Percentiles rank a stretch among this genome's conserved stretches.
Conservation (phyloP, 495 filamentous ascomycete species). For the Diplogelasinospora grovesii region DNA sequence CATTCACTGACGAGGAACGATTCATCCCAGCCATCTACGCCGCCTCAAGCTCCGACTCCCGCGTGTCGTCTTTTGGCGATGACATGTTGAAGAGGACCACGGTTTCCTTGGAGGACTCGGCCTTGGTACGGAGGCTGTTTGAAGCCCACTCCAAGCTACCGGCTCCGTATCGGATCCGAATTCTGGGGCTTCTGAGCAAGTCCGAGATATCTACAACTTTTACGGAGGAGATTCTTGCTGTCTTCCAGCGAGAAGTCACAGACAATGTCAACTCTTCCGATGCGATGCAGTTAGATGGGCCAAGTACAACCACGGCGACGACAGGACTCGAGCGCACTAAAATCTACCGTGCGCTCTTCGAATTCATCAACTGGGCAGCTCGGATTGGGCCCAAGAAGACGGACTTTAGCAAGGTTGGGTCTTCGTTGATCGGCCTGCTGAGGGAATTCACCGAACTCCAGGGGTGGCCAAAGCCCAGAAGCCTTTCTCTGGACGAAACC, state of each 20-base stretch:
- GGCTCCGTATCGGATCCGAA: slow-evolving; percentile 64
- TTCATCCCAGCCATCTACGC: slow-evolving; percentile 81
- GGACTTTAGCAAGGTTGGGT: slow-evolving; percentile 50
- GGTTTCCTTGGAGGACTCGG: slow-evolving; percentile 64
- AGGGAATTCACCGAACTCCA: slow-evolving; percentile 70
- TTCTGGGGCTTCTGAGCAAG: slow-evolving; percentile 68
- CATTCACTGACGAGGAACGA: slow-evolving; percentile 71
- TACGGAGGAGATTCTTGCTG: slow-evolving; percentile 53
- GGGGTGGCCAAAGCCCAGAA: slow-evolving; percentile 68
- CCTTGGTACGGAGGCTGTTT: slow-evolving; percentile 57
- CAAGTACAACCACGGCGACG: slow-evolving; percentile 6
- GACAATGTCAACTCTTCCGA: slow-evolving; percentile 18
- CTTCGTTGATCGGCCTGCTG: slow-evolving; percentile 63
- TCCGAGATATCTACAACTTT: slow-evolving; percentile 61
- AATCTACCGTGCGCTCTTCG: slow-evolving; percentile 76
- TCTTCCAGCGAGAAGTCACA: slow-evolving; percentile 56
- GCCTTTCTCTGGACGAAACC: slow-evolving; percentile 52
- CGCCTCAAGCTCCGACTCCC: slow-evolving; percentile 72
- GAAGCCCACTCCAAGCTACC: slow-evolving; percentile 64
- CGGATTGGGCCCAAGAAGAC: slow-evolving; percentile 59
- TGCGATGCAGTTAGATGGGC: slow-evolving; percentile 26
- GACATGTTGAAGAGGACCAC: slow-evolving; percentile 74
- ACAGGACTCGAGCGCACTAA: slow-evolving; percentile 28
- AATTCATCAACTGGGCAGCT: slow-evolving; percentile 82
- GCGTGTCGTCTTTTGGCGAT: slow-evolving; percentile 72